phyloP scores from a whole-genome alignment of 2,329 filamentous ascomycete genomes.

The Fusarium begoniae region DNA sequence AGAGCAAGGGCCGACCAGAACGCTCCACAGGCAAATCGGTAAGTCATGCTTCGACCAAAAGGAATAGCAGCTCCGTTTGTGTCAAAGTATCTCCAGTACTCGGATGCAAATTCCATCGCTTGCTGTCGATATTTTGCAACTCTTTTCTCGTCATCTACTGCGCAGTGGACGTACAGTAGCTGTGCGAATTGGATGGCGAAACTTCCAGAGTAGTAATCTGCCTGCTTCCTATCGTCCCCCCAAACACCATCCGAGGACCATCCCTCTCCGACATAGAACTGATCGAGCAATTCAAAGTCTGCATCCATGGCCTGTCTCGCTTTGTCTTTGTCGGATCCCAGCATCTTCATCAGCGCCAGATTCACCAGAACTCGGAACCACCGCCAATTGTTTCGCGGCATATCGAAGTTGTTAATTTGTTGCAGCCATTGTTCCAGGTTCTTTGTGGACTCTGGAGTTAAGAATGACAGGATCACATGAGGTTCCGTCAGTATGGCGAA shows the following conservation, averaged over 20 bases:
- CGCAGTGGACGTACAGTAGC: background rate
- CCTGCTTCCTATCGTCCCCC: constrained; percentile 48
- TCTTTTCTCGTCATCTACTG: background rate
- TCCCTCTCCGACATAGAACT: constrained; percentile 55
- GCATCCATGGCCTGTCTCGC: constrained; percentile 50
- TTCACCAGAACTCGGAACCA: constrained; percentile 63
- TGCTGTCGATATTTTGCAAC: constrained; percentile 41
- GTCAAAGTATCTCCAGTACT: constrained; percentile 61
- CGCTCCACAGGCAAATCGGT: constrained; percentile 60
- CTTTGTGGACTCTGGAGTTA: constrained; percentile 40
- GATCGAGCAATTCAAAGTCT: constrained; percentile 55
- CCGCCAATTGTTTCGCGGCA: constrained; percentile 60
- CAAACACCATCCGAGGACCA: constrained; percentile 60
- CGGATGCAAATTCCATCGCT: constrained; percentile 39
- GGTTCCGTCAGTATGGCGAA: constrained; percentile 57
- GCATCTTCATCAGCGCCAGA: constrained; percentile 53
- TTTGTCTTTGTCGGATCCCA: constrained; percentile 47
- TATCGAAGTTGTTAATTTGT: constrained; percentile 53
- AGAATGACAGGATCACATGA: constrained; percentile 43
- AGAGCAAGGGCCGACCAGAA: constrained; percentile 58
- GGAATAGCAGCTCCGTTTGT: constrained; percentile 58
- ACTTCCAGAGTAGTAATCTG: constrained; percentile 20
- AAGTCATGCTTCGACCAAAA: constrained; percentile 60
- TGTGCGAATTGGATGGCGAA: background rate
- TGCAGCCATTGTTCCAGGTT: constrained; percentile 54